These are phyloP conservation scores for Grifola frondosa DNA, from an alignment of 1,284 basidiomycete genomes.

Conservation along the genomic window DNA sequence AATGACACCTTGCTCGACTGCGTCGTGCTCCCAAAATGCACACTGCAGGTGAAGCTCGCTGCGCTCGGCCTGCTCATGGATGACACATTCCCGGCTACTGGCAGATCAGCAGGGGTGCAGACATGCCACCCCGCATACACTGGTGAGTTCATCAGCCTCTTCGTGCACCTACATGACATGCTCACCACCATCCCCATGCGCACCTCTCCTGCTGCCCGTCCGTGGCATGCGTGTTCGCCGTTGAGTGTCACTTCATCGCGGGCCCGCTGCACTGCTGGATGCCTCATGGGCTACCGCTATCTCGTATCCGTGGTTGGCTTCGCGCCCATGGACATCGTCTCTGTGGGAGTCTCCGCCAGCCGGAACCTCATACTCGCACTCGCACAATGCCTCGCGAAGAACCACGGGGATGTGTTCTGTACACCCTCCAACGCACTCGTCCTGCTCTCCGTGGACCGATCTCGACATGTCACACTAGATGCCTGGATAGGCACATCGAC, in stretches of 20 bases:
- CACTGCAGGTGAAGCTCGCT: no score
- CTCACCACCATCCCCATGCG: conserved; percentile 4
- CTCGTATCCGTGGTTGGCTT: conserved; percentile 44
- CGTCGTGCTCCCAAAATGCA: no score
- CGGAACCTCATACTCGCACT: conserved; percentile 66
- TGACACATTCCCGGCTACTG: conserved; percentile 17
- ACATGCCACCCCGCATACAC: conserved; percentile 35
- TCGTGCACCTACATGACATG: conserved; percentile 38
- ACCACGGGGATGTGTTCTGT: conserved; percentile 33
- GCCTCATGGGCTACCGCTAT: conserved; percentile 62
- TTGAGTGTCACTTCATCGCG: conserved; percentile 32
- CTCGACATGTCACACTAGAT: conserved; percentile 38
- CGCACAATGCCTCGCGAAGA: conserved; percentile 40
- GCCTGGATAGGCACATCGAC: conserved; percentile 35
- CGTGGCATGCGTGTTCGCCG: conserved; percentile 30
- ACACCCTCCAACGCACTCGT: conserved; percentile 39
- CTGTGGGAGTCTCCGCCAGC: conserved; percentile 72
- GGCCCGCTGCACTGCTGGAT: conserved; percentile 61
- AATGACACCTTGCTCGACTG: no score
- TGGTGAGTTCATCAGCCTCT: conserved; percentile 38
- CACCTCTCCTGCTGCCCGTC: conserved; percentile 18
- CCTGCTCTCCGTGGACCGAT: conserved; percentile 60
- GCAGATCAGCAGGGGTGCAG: conserved; percentile 8
- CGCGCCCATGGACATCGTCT: conserved; percentile 48
- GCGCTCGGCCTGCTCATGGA: no score